These are phyloP conservation scores for Pholiota adiposa DNA, from an alignment of 1,284 basidiomycete genomes.

Conservation along the genomic window DNA sequence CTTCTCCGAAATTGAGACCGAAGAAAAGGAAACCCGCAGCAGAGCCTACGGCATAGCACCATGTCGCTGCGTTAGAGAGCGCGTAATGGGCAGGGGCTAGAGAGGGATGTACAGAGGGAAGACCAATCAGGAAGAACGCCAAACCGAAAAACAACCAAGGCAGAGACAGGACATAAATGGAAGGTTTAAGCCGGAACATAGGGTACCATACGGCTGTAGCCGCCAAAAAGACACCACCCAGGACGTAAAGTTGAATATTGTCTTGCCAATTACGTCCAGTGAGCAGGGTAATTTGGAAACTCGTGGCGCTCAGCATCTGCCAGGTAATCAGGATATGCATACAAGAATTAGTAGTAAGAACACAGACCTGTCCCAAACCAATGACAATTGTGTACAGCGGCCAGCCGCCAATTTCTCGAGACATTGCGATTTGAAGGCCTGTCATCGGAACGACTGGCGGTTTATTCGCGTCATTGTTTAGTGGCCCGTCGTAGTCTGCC, in stretches of 20 bases:
- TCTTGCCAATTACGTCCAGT: conserved; percentile 86
- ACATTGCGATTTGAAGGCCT: conserved; percentile 79
- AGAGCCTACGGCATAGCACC: conserved; percentile 88
- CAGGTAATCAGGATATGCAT: conserved; percentile 1
- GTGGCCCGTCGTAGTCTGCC: conserved; percentile 56
- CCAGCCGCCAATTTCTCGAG: conserved; percentile 81
- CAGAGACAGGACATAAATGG: conserved; percentile 81
- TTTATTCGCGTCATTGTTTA: conserved; percentile 53
- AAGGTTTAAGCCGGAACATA: conserved; percentile 88
- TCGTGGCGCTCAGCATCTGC: conserved; percentile 84
- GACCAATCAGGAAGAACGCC: conserved; percentile 88
- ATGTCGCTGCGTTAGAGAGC: conserved; percentile 81
- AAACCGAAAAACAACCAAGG: conserved; percentile 91
- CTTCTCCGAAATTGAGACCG: conserved; percentile 94
- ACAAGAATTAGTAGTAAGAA: neutral
- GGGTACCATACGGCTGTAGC: conserved; percentile 88
- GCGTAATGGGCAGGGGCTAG: conserved; percentile 66
- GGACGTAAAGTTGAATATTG: conserved; percentile 85
- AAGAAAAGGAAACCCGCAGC: conserved; percentile 92
- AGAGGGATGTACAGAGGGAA: conserved; percentile 76
- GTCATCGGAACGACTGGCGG: conserved; percentile 74
- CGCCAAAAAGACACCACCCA: conserved; percentile 84
- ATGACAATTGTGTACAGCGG: conserved; percentile 90
- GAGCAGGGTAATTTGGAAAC: conserved; percentile 91
- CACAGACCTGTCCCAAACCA: conserved; percentile 75